Evolutionary conservation across 129 eudicot genomes (phyloP), one percentile per base, ranked within the genome.

Genomic region (Rutidosis leptorrhynchoides): DNA sequence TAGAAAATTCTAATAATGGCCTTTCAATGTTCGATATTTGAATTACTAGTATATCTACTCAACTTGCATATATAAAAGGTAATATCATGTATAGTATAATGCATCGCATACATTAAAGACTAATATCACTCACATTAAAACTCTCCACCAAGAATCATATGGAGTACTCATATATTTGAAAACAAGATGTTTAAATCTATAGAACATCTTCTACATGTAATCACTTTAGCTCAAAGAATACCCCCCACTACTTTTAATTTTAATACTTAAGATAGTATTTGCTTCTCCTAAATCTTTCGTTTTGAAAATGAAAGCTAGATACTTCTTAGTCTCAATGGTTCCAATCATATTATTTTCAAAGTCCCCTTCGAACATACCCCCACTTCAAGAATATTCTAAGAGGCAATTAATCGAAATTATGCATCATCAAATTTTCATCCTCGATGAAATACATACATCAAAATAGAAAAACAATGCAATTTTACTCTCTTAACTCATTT

Each of bases 41-140:
- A 52, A 12, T 62, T 62, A 12, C 16, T 23, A 7, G 19, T 62
- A 8, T 37, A 62, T 20, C 37, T 49, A 37, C 67, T 62, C 16
- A 62, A 14, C 25, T 33, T 62, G 29, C 52, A 33, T 23, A 61
- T 48, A 61, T 10, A 49, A 37, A 62, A 37, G 22, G 52, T 30
- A 12, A 42, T 40, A 3, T 42, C 35, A 10, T 11, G 52, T 2
- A 30, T 9, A 37, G 67, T 62, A 23, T 53, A 62, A 42, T 62
- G 28, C 1, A 9, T 42, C 5, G 35, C 32, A 37, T 64, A 46
- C 15, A 62, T 28, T 30, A 62, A 7, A n/a, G 30, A 9, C 61
- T 17, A 24, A 55, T 24, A 5, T 4, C 29, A 24, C 61, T 45
- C 14, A 17, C 52, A 45, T 45, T 14, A 12, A 7, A 9, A 26